Percentiles rank a stretch among this genome's conserved stretches.
Evolutionary conservation across 495 filamentous ascomycete genomes (phyloP).

Genomic region (Glarea lozoyensis): DNA sequence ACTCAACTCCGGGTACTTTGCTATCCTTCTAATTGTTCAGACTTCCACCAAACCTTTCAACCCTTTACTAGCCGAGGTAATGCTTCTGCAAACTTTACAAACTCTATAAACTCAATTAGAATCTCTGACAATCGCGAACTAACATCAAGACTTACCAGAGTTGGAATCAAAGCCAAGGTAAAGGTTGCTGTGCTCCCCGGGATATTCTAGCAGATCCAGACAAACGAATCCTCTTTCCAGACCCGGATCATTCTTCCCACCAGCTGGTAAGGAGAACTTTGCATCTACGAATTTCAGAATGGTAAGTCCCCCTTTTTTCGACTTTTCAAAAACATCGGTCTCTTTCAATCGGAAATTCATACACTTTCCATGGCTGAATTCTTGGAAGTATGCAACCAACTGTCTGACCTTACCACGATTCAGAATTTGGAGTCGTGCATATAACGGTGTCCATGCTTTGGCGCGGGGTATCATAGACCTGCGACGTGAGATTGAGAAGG

Average conservation of each 20-base stretch:
- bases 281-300: constrained; percentile 69
- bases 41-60: too few species aligned
- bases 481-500: constrained; percentile 69
- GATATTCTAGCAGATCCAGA: constrained; percentile 74
- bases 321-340: constrained; percentile 69
- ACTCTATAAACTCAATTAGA: too few species aligned
- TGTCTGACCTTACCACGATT: constrained; percentile 59
- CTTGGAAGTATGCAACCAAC: constrained; percentile 69
- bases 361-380: constrained; percentile 69
- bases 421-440: constrained; percentile 68
- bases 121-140: neutral
- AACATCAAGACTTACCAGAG: constrained; percentile 47
- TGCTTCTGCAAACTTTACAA: too few species aligned
- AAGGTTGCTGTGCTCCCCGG: constrained; percentile 84
- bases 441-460: constrained; percentile 73
- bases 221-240: constrained; percentile 59
- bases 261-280: constrained; percentile 70
- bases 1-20: too few species aligned
- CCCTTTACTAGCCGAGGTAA: too few species aligned
- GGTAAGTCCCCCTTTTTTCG: constrained; percentile 54
- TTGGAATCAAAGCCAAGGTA: constrained; percentile 67
- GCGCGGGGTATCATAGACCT: constrained; percentile 74
- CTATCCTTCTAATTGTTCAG: too few species aligned
- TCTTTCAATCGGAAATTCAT: constrained; percentile 77
- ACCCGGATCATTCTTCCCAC: constrained; percentile 13